Evolutionary conservation across 2,329 filamentous ascomycete species (phyloP).

Genomic region (Cercospora sojina): DNA sequence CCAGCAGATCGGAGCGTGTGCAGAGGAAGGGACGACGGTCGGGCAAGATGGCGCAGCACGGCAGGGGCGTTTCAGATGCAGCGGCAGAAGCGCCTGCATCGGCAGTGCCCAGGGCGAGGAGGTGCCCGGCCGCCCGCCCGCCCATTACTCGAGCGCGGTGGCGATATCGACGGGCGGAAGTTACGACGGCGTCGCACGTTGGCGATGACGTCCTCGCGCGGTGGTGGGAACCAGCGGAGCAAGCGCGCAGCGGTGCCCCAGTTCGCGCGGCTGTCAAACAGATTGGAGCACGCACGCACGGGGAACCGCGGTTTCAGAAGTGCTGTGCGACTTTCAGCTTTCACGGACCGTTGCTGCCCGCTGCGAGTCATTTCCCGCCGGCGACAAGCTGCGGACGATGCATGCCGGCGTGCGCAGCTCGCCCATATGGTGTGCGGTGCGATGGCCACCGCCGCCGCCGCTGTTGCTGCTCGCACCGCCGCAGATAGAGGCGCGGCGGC

Average conservation of each 20-base stretch:
- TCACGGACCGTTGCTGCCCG: constrained; percentile 6
- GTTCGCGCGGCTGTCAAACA: constrained; percentile 9
- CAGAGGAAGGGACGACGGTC: neutral
- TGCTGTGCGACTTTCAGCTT: neutral
- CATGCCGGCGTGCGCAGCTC: neutral
- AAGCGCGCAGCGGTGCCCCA: constrained; percentile 9
- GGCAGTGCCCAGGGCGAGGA: neutral
- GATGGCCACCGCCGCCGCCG: neutral
- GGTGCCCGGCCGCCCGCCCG: neutral
- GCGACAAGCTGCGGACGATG: neutral
- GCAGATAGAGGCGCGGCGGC: neutral
- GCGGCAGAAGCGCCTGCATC: neutral
- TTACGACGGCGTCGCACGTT: neutral
- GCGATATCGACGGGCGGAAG: neutral
- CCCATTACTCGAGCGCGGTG: neutral
- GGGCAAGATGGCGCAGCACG: too few relatives aligned
- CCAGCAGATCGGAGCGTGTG: neutral
- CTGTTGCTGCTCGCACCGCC: neutral
- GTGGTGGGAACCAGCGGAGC: neutral
- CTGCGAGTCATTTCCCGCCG: constrained; percentile 12
- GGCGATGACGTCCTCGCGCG: constrained; percentile 8
- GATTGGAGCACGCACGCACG: constrained; percentile 4
- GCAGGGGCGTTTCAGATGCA: neutral
- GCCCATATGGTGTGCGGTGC: neutral
- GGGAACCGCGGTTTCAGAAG: constrained; percentile 4